These are phyloP conservation scores for Tetradesmus obliquus DNA, from an alignment of 139 green algal genomes.

Conservation along the genomic window DNA sequence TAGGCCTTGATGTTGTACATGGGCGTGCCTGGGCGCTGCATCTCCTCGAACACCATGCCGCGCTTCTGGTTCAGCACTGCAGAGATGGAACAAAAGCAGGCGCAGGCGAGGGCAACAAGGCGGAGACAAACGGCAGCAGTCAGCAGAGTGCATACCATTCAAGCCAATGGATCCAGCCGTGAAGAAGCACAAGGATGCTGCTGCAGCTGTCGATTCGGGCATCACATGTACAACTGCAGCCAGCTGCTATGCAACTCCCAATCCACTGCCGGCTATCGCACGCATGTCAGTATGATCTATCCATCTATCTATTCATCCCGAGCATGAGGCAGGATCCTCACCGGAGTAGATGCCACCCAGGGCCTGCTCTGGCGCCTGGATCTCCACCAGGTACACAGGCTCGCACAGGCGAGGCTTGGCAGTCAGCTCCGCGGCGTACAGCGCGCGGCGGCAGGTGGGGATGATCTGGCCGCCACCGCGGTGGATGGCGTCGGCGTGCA, in stretches of 20 bases:
- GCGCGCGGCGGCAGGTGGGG: slow-evolving; percentile 91
- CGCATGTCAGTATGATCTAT: neutral
- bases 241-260: neutral
- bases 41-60: slow-evolving; percentile 98
- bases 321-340: neutral
- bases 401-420: slow-evolving; percentile 93
- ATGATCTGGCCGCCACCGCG: slow-evolving; percentile 99
- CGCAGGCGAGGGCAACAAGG: neutral
- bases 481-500: slow-evolving; percentile 99
- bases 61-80: slow-evolving; percentile 99
- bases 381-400: slow-evolving; percentile 99
- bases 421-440: slow-evolving; percentile 96
- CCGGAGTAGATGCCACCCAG: slow-evolving; percentile 93
- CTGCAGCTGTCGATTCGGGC: too few relatives aligned
- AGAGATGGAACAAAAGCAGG: neutral
- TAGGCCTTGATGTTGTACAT: slow-evolving; percentile 99
- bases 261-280: neutral
- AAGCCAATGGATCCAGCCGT: too few relatives aligned
- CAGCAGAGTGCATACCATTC: neutral
- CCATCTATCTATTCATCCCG: neutral
- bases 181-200: too few relatives aligned
- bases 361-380: slow-evolving; percentile 96
- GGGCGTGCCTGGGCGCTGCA: slow-evolving; percentile 96
- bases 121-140: neutral
- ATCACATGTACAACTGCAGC: neutral